phyloP scores from a whole-genome alignment of 108 stramenopile genomes.

The Discostella pseudostelligera region DNA sequence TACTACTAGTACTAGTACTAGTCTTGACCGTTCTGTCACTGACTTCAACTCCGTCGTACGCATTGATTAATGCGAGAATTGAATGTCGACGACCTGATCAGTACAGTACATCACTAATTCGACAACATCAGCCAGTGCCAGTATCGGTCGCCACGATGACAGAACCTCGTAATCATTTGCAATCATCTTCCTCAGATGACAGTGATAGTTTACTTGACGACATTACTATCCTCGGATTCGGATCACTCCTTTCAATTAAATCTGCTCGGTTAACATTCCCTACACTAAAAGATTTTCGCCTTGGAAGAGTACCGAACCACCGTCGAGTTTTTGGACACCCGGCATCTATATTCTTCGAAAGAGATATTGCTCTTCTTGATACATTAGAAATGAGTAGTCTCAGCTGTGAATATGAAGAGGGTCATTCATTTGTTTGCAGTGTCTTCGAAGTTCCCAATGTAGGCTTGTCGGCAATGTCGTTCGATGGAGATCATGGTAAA shows the following conservation, averaged over 20 bases:
- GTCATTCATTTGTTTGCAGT: conserved; percentile 60
- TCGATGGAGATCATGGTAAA: too few relatives aligned
- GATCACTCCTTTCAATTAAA: conserved; percentile 65
- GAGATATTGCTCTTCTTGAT: conserved; percentile 70
- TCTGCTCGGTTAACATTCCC: conserved; percentile 78
- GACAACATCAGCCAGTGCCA: too few relatives aligned
- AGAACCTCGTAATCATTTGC: too few relatives aligned
- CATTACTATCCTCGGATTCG: conserved; percentile 84
- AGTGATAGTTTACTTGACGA: too few relatives aligned
- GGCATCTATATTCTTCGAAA: conserved; percentile 81
- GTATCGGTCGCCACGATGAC: too few relatives aligned
- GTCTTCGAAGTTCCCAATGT: conserved; percentile 76
- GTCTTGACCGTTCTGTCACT: too few relatives aligned
- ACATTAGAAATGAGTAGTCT: conserved; percentile 76
- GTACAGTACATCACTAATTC: too few relatives aligned
- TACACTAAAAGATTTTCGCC: conserved; percentile 66
- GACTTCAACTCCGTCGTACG: too few relatives aligned
- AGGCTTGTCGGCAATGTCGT: conserved; percentile 31
- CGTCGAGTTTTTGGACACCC: conserved; percentile 84
- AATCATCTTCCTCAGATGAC: too few relatives aligned
- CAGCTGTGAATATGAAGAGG: conserved; percentile 55
- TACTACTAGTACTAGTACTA: too few relatives aligned
- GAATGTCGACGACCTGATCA: too few relatives aligned
- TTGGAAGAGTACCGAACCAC: conserved; percentile 72
- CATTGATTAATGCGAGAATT: too few relatives aligned